A percentile compares a stretch with the other conserved stretches of the same genome.
Evolutionary conservation across 2,329 filamentous ascomycete species (phyloP).

Genomic region (Coleophoma eucalyptorum): DNA sequence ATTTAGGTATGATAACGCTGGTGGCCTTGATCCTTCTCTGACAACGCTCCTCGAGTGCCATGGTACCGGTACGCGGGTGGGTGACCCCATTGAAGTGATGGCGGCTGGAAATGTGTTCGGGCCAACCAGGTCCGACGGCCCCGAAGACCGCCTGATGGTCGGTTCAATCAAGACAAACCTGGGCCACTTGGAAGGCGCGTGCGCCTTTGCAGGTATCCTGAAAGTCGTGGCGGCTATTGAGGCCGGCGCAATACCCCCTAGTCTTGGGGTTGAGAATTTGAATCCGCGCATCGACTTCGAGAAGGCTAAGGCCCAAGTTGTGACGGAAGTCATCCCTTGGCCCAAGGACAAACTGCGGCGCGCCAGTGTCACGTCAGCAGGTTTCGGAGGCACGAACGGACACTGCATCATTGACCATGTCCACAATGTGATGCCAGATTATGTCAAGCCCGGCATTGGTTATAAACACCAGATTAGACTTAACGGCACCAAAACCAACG

Average conservation of each 20-base stretch:
- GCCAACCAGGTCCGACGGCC: neutral
- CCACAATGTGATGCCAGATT: too few relatives aligned
- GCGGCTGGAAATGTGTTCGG: neutral
- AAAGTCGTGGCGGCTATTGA: conserved; percentile 34
- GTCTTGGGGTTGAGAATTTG: conserved; percentile 30
- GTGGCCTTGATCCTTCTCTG: too few relatives aligned
- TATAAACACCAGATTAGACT: too few relatives aligned
- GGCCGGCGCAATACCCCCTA: conserved; percentile 33
- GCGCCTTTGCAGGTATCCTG: conserved; percentile 30
- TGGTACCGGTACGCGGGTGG: too few relatives aligned
- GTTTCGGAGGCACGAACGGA: conserved; percentile 5
- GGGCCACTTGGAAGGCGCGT: conserved; percentile 26
- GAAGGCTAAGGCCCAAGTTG: conserved; percentile 1
- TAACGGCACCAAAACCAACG: too few relatives aligned
- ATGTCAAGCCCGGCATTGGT: too few relatives aligned
- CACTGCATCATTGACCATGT: too few relatives aligned
- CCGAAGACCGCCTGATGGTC: conserved; percentile 3
- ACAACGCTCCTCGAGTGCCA: too few relatives aligned
- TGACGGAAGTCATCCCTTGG: neutral
- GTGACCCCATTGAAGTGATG: too few relatives aligned
- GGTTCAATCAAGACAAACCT: conserved; percentile 20
- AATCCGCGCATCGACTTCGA: conserved; percentile 21
- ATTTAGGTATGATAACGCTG: too few relatives aligned
- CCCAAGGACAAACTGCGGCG: neutral
- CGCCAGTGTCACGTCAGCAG: conserved; percentile 1